A percentile compares a stretch with the other conserved stretches of the same genome.
Evolutionary conservation across 2,329 filamentous ascomycete species (phyloP).

Genomic region (Sclerotinia spermophila): DNA sequence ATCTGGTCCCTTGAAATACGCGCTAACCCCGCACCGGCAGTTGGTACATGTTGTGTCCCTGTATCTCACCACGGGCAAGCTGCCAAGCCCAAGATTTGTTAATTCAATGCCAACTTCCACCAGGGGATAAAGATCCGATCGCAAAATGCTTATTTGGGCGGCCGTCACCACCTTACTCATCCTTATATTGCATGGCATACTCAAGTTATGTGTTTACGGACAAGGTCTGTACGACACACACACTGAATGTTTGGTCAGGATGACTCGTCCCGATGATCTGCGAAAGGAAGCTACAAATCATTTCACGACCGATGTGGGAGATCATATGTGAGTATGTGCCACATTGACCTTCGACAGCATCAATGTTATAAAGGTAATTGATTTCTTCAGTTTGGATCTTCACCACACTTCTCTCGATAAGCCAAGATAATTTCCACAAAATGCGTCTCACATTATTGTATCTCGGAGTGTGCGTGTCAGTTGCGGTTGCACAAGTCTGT

Average conservation of each 20-base stretch:
- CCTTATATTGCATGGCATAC: not conserved
- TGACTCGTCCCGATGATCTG: slow-evolving; percentile 10
- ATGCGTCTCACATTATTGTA: slow-evolving; percentile 11
- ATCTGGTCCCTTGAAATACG: not conserved
- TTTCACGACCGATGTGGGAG: not conserved
- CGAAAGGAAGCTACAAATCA: not conserved
- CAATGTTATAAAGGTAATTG: not conserved
- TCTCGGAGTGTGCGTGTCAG: not conserved
- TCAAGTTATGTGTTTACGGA: not conserved
- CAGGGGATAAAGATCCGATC: not conserved
- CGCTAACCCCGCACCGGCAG: slow-evolving; percentile 1
- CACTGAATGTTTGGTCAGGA: not conserved
- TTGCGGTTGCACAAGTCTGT: slow-evolving; percentile 10
- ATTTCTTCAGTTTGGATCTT: not conserved
- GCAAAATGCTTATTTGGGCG: not conserved
- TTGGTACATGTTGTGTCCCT: not conserved
- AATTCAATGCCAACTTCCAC: not conserved
- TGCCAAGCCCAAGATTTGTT: not conserved
- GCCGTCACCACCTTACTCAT: not conserved
- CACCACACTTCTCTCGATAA: not conserved
- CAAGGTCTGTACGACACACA: not conserved
- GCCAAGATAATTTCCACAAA: not conserved
- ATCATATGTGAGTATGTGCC: slow-evolving; percentile 1
- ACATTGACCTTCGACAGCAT: not conserved
- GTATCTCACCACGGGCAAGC: not conserved